Evolutionary conservation across 129 eudicot genomes (phyloP).

Genomic region (Chrysanthemum lavandulifolium): DNA sequence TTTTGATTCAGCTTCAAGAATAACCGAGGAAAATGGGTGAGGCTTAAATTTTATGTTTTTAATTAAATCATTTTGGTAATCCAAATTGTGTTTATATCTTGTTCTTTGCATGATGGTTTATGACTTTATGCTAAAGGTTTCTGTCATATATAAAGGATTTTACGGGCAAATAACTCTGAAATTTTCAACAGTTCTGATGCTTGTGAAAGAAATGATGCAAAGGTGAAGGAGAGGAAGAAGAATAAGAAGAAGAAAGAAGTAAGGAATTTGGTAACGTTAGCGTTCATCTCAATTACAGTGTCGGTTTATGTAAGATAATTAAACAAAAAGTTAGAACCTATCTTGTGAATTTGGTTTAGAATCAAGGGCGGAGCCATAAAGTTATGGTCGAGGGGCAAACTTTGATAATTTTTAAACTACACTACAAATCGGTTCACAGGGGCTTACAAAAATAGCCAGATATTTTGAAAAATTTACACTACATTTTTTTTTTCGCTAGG

Average conservation of each 20-base stretch:
- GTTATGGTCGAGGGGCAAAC: too few species aligned
- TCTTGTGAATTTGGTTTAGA: neutral
- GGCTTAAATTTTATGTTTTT: neutral
- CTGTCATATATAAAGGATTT: neutral
- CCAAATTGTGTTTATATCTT: neutral
- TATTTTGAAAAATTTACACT: too few species aligned
- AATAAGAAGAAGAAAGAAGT: neutral
- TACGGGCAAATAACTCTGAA: neutral
- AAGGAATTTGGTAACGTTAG: neutral
- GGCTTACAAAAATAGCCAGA: too few species aligned
- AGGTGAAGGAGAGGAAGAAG: slow-evolving; percentile 19
- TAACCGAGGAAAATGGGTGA: slow-evolving; percentile 1
- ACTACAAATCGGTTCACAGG: too few species aligned
- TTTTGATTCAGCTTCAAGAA: slow-evolving; percentile 5
- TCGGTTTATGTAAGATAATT: neutral
- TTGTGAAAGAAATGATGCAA: slow-evolving; percentile 9
- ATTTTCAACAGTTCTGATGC: slow-evolving; percentile 4
- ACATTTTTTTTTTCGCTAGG: too few species aligned
- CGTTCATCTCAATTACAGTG: neutral
- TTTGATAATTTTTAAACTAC: too few species aligned
- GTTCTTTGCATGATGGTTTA: too few species aligned
- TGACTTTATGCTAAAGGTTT: too few species aligned
- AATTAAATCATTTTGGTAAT: neutral
- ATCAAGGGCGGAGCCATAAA: too few species aligned
- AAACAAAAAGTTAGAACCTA: neutral